A percentile compares a stretch with the other conserved stretches of the same genome.
These are phyloP conservation scores for Fragaria ananassa DNA, from an alignment of 306 rosid genomes.

Conservation along the genomic window DNA sequence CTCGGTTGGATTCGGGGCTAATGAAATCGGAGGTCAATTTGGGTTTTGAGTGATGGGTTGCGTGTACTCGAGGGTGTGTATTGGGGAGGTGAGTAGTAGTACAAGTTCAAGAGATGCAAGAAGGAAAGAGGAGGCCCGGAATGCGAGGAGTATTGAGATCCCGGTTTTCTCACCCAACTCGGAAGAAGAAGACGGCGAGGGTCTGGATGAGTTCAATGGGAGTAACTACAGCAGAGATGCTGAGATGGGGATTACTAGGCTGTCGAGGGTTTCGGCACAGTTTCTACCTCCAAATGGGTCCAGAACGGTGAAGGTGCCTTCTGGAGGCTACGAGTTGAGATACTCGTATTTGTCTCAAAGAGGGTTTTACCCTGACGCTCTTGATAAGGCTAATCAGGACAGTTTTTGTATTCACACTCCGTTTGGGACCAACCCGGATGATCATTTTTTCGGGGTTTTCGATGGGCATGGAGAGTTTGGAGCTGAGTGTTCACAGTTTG, in stretches of 20 bases:
- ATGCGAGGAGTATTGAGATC: constrained; percentile 33
- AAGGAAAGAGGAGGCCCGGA: constrained; percentile 36
- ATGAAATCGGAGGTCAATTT: too few species aligned
- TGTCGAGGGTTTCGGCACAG: constrained; percentile 91
- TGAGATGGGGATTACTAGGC: constrained; percentile 71
- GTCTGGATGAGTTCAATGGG: constrained; percentile 49
- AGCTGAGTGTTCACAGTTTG: constrained; percentile 87
- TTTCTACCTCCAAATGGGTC: constrained; percentile 92
- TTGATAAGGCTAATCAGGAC: constrained; percentile 95
- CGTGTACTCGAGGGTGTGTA: constrained; percentile 78
- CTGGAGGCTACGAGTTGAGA: constrained; percentile 52
- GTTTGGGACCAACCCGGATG: constrained; percentile 67
- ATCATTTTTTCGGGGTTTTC: constrained; percentile 87
- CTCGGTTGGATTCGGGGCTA: neutral
- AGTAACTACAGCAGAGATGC: constrained; percentile 50
- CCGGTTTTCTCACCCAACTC: constrained; percentile 43
- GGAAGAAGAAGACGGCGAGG: constrained; percentile 43
- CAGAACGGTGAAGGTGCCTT: constrained; percentile 54
- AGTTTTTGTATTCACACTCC: constrained; percentile 95
- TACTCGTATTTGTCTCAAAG: constrained; percentile 84
- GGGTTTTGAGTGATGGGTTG: constrained; percentile 64
- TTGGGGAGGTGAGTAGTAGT: constrained; percentile 50
- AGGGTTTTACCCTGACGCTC: constrained; percentile 95
- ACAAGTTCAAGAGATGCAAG: constrained; percentile 43
- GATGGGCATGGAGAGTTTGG: constrained; percentile 97